Percentiles rank a stretch among this genome's conserved stretches.
Conservation (phyloP, 1,139 yeast species). For the Zygosaccharomyces sapae region DNA sequence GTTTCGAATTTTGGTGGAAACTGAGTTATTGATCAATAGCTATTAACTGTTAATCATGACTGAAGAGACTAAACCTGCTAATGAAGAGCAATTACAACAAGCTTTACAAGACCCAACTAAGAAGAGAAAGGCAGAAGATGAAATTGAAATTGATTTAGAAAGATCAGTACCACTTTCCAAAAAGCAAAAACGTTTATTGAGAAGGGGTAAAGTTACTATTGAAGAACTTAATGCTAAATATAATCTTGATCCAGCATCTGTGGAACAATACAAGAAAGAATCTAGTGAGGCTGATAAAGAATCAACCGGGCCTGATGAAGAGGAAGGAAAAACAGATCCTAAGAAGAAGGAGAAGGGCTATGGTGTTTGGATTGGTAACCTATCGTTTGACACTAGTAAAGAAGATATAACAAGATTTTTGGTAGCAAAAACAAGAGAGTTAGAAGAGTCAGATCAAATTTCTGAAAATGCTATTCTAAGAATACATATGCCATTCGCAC, state of each 20-base stretch:
- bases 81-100: slow-evolving; percentile 23
- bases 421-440: slow-evolving; percentile 50
- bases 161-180: slow-evolving; percentile 83
- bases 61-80: slow-evolving; percentile 4
- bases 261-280: slow-evolving; percentile 37
- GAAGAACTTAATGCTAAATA: slow-evolving; percentile 52
- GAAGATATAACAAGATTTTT: slow-evolving; percentile 70
- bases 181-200: slow-evolving; percentile 82
- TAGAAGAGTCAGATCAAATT: slow-evolving; percentile 39
- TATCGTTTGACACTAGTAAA: slow-evolving; percentile 77
- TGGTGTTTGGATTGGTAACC: slow-evolving; percentile 94
- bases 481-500: slow-evolving; percentile 63
- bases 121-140: slow-evolving; percentile 42
- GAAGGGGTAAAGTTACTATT: slow-evolving; percentile 62
- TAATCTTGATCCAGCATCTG: slow-evolving; percentile 38
- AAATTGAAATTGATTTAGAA: slow-evolving; percentile 74
- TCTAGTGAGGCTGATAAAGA: slow-evolving; percentile 23
- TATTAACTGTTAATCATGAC: background rate
- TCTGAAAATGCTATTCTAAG: slow-evolving; percentile 50
- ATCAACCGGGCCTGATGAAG: slow-evolving; percentile 14
- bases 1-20: background rate
- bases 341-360: slow-evolving; percentile 42
- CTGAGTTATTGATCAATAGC: background rate
- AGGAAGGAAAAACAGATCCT: slow-evolving; percentile 22
- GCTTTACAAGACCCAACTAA: slow-evolving; percentile 35